Evolutionary conservation across 805 yeast genomes (phyloP).

Genomic region (Sugiyamaella valdiviana): DNA sequence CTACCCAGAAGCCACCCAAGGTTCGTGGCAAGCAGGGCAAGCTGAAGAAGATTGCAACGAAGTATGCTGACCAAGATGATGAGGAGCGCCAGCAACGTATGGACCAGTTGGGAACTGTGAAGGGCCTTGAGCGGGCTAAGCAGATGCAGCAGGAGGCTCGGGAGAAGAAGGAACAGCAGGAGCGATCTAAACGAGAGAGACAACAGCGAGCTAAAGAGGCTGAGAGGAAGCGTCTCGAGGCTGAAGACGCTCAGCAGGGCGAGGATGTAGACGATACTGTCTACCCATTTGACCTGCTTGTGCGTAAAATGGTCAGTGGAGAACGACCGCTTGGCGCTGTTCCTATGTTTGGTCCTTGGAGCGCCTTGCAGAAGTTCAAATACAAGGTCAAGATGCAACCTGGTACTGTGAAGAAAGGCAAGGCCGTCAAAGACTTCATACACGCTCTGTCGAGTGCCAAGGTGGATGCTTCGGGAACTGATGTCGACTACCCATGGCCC

Average conservation of each 20-base stretch:
- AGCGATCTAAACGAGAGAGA: conserved; percentile 32
- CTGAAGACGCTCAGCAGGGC: conserved; percentile 30
- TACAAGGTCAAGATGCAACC: conserved; percentile 82
- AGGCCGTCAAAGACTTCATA: conserved; percentile 65
- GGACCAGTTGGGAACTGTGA: conserved; percentile 79
- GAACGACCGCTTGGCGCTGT: conserved; percentile 60
- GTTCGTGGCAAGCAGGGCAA: conserved; percentile 84
- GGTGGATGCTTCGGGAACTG: conserved; percentile 34
- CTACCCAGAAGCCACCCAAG: conserved; percentile 29
- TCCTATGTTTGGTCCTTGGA: conserved; percentile 93
- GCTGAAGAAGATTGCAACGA: conserved; percentile 70
- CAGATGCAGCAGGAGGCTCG: conserved; percentile 32
- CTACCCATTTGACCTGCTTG: conserved; percentile 39
- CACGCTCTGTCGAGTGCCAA: conserved; percentile 44
- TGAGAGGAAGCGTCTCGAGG: conserved; percentile 40
- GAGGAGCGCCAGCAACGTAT: conserved; percentile 71
- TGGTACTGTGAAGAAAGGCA: conserved; percentile 76
- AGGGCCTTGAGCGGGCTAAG: conserved; percentile 41
- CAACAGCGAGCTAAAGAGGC: conserved; percentile 37
- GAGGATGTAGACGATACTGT: conserved; percentile 30
- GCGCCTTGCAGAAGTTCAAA: conserved; percentile 61
- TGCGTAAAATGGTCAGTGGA: conserved; percentile 27
- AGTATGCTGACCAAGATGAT: conserved; percentile 88
- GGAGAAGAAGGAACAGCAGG: conserved; percentile 35
- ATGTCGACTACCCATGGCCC: conserved; percentile 63